These are phyloP conservation scores for Diaporthe sp. DNA, from an alignment of 2,329 filamentous ascomycete species.

Conservation along the genomic window DNA sequence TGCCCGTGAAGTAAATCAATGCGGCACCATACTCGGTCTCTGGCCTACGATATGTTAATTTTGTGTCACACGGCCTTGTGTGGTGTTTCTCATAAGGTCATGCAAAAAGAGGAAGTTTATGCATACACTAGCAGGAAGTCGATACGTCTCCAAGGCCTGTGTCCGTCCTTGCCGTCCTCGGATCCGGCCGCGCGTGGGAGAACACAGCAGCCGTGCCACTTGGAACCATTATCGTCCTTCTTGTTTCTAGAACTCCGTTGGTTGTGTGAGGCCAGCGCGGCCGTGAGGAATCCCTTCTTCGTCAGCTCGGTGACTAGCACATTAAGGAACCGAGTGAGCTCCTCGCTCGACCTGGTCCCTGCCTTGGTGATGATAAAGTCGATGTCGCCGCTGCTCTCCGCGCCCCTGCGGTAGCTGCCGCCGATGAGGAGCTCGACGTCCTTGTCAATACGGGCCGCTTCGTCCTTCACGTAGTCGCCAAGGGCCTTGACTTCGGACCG, in stretches of 20 bases:
- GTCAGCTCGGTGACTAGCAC: slow-evolving; percentile 72
- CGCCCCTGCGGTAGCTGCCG: slow-evolving; percentile 87
- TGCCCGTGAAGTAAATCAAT: slow-evolving; percentile 94
- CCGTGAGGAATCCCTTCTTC: slow-evolving; percentile 73
- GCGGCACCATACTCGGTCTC: slow-evolving; percentile 84
- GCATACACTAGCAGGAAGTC: slow-evolving; percentile 79
- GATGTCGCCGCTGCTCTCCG: slow-evolving; percentile 80
- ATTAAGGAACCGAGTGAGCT: slow-evolving; percentile 72
- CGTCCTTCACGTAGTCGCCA: slow-evolving; percentile 69
- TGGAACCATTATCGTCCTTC: slow-evolving; percentile 67
- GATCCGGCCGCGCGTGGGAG: slow-evolving; percentile 60
- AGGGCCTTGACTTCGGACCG: slow-evolving; percentile 79
- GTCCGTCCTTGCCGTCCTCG: slow-evolving; percentile 43
- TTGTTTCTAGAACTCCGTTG: slow-evolving; percentile 41
- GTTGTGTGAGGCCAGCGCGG: slow-evolving; percentile 69
- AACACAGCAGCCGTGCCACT: slow-evolving; percentile 89
- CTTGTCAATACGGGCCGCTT: slow-evolving; percentile 69
- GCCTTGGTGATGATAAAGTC: slow-evolving; percentile 84
- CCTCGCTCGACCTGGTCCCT: slow-evolving; percentile 59
- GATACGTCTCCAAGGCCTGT: slow-evolving; percentile 77
- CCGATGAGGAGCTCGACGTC: slow-evolving; percentile 77
- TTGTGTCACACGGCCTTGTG: background rate
- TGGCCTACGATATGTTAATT: slow-evolving; percentile 51
- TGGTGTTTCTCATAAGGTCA: background rate
- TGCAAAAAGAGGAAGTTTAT: background rate